These are phyloP conservation scores for Akanthomyces dipterigenus DNA, from an alignment of 2,329 filamentous ascomycete species.

Conservation along the genomic window DNA sequence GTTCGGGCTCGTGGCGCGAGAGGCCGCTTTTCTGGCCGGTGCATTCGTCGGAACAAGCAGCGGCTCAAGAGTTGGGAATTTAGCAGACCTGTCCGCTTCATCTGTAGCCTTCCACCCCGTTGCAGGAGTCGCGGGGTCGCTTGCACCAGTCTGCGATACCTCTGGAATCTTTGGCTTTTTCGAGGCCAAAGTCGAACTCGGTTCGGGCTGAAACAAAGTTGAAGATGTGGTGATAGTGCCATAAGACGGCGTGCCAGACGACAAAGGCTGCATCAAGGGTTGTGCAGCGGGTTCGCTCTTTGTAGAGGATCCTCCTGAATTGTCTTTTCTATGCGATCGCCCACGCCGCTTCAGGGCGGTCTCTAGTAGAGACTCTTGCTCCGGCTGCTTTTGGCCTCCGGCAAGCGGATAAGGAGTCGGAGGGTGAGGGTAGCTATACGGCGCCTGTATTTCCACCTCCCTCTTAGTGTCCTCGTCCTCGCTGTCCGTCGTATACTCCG, in stretches of 20 bases:
- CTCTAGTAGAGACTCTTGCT: not conserved
- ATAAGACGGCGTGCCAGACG: not conserved
- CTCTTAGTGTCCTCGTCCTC: conserved; percentile 26
- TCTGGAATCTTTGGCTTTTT: not conserved
- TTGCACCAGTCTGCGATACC: conserved; percentile 12
- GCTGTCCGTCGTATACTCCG: conserved; percentile 25
- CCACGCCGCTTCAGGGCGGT: not conserved
- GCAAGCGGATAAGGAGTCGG: conserved; percentile 2
- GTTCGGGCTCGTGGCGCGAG: conserved; percentile 21
- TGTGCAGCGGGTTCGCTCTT: not conserved
- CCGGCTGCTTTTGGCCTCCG: not conserved
- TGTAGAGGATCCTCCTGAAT: not conserved
- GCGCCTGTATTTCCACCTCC: conserved; percentile 22
- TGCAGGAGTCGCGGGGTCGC: not conserved
- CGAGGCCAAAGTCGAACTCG: not conserved
- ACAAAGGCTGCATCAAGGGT: not conserved
- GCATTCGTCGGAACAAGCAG: not conserved
- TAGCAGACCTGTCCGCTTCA: not conserved
- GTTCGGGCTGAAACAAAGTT: not conserved
- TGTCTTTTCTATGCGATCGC: not conserved
- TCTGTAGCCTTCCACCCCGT: not conserved
- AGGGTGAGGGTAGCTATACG: conserved; percentile 1
- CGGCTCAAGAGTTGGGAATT: not conserved
- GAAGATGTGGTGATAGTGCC: conserved; percentile 8
- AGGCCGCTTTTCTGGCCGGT: conserved; percentile 1